Base-by-base conservation (phyloP, 768 basidiomycete genomes). In the Plicaturopsis crispa region DNA sequence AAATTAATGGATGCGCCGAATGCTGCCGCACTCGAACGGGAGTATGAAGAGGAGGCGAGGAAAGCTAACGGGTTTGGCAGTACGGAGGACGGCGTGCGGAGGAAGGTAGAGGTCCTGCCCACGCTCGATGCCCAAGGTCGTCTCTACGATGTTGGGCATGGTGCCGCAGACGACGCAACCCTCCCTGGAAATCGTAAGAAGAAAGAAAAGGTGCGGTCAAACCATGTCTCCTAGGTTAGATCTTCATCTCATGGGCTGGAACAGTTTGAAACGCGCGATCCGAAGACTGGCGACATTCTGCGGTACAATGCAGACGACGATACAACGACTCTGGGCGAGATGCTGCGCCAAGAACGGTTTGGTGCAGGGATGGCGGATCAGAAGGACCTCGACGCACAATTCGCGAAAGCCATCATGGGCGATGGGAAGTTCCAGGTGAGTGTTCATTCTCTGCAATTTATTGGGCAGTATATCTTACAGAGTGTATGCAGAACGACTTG, bases 261-360 rank as follows among this genome's bases (percentile, higher is more conserved):
- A 13, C 47, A 86, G 79, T 81, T 91, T 44, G 90, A 94, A 57
- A 91, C 88, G 1, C 84, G 84, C 39, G 91, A 98, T 53, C 72
- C 74, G 13, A 89, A 87, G 59, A 91, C 91, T 0, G 93, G 93
- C 4, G 87, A 97, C 37, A 66, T 96, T 21, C 60, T 97, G 36
- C 78, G 93, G 16, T 81, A 82, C 57, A 92, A 94, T 58, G 80
- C 84, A 2, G 91, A 97, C 50, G 94, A 97, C 51, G 92, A 97
- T 55, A 70, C 70, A 0, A 72, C 78, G 16, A 86, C 90, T 0
- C 69, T 98, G 4, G 86, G 86, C 2, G 93, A 99, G 50, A 78
- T 99, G 71, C 69, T 98, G 32, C 74, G 96, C 22, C 91, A 96
- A 55, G 96, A 99, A 56, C 73, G 77, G 20, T 92, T 97, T 54